Percentiles rank a stretch among this genome's conserved stretches.
Evolutionary conservation across 2,329 filamentous ascomycete species (phyloP).

Genomic region (Furcasterigmium furcatum): DNA sequence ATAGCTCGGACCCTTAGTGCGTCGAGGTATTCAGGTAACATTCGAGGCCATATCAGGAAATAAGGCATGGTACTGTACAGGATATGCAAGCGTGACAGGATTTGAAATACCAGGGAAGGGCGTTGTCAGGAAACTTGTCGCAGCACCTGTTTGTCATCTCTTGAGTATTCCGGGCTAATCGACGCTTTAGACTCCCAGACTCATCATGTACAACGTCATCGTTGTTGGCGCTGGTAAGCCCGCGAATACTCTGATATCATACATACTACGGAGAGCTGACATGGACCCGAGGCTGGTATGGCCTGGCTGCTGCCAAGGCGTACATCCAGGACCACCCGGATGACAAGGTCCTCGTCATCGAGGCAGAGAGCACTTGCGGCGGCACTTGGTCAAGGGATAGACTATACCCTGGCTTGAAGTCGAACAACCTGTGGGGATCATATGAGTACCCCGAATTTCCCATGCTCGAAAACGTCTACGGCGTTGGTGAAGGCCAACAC

Average conservation of each 20-base stretch:
- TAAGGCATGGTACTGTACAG: too few relatives aligned
- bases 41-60: too few relatives aligned
- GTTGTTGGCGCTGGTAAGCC: constrained; percentile 11
- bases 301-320: constrained; percentile 58
- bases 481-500: constrained; percentile 38
- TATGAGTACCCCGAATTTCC: constrained; percentile 74
- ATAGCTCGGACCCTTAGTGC: too few relatives aligned
- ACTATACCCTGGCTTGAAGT: constrained; percentile 65
- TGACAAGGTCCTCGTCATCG: constrained; percentile 53
- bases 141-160: too few relatives aligned
- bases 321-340: constrained; percentile 56
- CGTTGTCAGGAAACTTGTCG: too few relatives aligned
- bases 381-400: constrained; percentile 67
- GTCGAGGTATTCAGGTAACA: too few relatives aligned
- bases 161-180: too few relatives aligned
- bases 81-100: too few relatives aligned
- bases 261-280: too few relatives aligned
- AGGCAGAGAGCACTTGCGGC: constrained; percentile 54
- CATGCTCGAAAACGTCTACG: constrained; percentile 54
- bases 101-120: too few relatives aligned
- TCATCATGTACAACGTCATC: constrained; percentile 3
- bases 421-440: constrained; percentile 70
- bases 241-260: background rate
- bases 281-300: constrained; percentile 41
- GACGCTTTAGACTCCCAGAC: too few relatives aligned